Conservation (phyloP, 2,329 filamentous ascomycete species). For the Aspergillus latus region DNA sequence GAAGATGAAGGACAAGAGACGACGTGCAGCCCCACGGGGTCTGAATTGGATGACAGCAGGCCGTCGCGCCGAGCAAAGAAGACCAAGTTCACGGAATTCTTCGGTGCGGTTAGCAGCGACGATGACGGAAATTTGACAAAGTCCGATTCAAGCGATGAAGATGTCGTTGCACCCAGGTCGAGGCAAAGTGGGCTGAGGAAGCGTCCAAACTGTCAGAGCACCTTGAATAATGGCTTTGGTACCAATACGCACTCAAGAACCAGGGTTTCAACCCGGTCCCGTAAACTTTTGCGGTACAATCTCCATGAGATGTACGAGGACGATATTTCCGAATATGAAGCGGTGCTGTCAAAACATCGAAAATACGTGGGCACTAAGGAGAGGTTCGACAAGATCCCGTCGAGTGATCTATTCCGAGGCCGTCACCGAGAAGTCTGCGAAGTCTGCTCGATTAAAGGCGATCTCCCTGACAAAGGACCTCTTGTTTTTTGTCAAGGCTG, state of each 20-base stretch:
- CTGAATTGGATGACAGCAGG: slow-evolving; percentile 1
- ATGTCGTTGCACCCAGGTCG: slow-evolving; percentile 17
- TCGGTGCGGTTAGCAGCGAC: slow-evolving; percentile 21
- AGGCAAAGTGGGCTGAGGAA: slow-evolving; percentile 17
- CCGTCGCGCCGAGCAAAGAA: slow-evolving; percentile 16
- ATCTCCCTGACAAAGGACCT: slow-evolving; percentile 61
- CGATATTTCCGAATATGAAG: slow-evolving; percentile 41
- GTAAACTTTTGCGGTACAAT: slow-evolving; percentile 33
- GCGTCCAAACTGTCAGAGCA: slow-evolving; percentile 14
- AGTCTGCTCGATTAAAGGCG: slow-evolving; percentile 61
- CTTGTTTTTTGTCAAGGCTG: slow-evolving; percentile 92
- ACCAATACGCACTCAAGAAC: slow-evolving; percentile 17
- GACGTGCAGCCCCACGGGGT: slow-evolving; percentile 4
- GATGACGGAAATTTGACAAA: slow-evolving; percentile 12
- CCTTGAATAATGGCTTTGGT: slow-evolving; percentile 7
- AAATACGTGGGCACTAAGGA: slow-evolving; percentile 66
- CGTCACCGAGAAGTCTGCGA: slow-evolving; percentile 72
- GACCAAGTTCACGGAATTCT: slow-evolving; percentile 22
- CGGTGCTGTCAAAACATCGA: slow-evolving; percentile 45
- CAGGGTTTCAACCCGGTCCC: slow-evolving; percentile 34
- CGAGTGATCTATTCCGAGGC: slow-evolving; percentile 65
- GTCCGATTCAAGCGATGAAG: slow-evolving; percentile 26
- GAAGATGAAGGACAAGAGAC: slow-evolving; percentile 12
- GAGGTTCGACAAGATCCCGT: slow-evolving; percentile 63
- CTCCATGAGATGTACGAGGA: slow-evolving; percentile 47